Base-by-base conservation (phyloP, 2,329 filamentous ascomycete species). In the Talaromyces sp. region DNA sequence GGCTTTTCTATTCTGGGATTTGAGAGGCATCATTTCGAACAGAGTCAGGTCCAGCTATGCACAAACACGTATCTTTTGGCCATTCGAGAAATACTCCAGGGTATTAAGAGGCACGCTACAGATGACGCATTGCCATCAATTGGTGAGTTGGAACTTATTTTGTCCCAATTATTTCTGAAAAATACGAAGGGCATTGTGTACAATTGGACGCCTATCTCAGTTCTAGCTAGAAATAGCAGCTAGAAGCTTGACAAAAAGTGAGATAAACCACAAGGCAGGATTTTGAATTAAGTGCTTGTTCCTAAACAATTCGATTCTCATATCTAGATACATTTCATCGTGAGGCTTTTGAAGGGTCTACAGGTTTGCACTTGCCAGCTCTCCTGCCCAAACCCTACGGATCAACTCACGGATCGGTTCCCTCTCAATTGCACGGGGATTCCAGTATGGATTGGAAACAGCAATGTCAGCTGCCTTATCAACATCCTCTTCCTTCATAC, bases 401-500 rank as follows among this genome's bases (percentile, higher is more conserved):
- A 86, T 80, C 56, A 85, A 63, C 65, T 86, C 83, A 33, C 78
- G 72, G 42, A 86, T 78, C 0, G 73, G 73, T 6, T 70, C 74
- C 45, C 72, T 76, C 69, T 85, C 79, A 49, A 86, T 72, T 7
- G 70, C 66, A 36, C 83, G 71, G 0, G 84, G 84, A 60, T 86
- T 86, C 73, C 79, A 81, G 64, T 86, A 86, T 10, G 81, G 78
- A 57, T 83, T 85, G 29, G 72, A 72, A 3, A 84, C 74, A 8
- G 83, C 82, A 63, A 85, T 81, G 52, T 85, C 81, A 3, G 80
- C 81, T 1, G 81, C 83, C 66, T 79, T 81, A 40, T 83, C 82
- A n/a, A 86, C 75, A 63, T 84, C 80, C 29, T 79, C 77, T 61
- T 86, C 83, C 66, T 81, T 80, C 78, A 86, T 81, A 0, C 84